phyloP scores from a whole-genome alignment of 2,329 filamentous ascomycete species.

The Penicillium sp. region DNA sequence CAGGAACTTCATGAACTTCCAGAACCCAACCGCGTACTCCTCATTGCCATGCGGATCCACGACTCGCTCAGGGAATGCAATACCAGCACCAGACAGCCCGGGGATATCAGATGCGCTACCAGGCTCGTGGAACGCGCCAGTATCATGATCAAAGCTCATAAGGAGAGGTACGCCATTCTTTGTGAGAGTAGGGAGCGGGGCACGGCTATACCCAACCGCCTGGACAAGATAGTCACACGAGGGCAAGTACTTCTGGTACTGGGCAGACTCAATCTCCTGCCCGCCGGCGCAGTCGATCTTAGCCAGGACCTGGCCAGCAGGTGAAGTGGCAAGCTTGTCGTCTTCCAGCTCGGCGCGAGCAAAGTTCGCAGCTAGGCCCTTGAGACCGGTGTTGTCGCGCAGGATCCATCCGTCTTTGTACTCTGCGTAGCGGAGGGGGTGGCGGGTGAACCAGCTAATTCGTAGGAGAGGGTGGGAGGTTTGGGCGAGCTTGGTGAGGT shows the following conservation, averaged over 20 bases:
- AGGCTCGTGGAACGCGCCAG: constrained; percentile 49
- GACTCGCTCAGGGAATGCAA: constrained; percentile 62
- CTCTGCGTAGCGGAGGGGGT: constrained; percentile 60
- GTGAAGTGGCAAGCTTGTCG: constrained; percentile 45
- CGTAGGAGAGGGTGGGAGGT: constrained; percentile 53
- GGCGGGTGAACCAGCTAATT: constrained; percentile 63
- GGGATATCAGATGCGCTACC: constrained; percentile 44
- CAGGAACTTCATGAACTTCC: constrained; percentile 64
- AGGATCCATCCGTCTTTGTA: constrained; percentile 63
- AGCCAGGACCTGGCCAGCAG: constrained; percentile 48
- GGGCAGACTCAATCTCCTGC: constrained; percentile 39
- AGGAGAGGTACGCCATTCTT: constrained; percentile 30
- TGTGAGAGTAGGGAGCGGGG: constrained; percentile 51
- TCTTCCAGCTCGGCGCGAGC: constrained; percentile 59
- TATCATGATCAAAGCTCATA: constrained; percentile 34
- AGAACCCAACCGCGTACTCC: constrained; percentile 62
- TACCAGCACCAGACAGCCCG: constrained; percentile 60
- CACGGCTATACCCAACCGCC: constrained; percentile 57
- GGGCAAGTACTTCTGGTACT: constrained; percentile 49
- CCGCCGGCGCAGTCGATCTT: constrained; percentile 48
- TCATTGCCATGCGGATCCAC: constrained; percentile 61
- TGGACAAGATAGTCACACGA: constrained; percentile 55
- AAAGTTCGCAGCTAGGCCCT: constrained; percentile 60
- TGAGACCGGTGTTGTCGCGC: constrained; percentile 64
- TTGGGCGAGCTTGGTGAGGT: constrained; percentile 55